Evolutionary conservation across 345 rosid species (phyloP).

Genomic region (Brassica incana): DNA sequence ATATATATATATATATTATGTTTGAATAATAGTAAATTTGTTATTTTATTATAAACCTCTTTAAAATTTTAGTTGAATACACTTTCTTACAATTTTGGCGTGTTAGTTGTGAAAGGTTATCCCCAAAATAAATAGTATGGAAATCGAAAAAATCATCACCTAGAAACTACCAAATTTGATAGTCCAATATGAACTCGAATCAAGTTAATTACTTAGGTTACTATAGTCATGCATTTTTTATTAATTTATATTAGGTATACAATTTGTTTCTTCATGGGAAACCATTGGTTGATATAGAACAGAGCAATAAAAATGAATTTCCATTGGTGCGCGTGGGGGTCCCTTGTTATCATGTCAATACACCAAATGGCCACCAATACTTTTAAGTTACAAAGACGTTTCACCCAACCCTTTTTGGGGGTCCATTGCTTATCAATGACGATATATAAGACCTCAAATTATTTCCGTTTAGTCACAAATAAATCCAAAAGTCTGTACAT

Average conservation of each 20-base stretch:
- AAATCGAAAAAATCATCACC: not conserved
- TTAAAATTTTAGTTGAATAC: not conserved
- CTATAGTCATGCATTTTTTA: not conserved
- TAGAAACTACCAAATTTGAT: conserved; percentile 13
- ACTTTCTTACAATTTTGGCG: not conserved
- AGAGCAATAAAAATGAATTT: not conserved
- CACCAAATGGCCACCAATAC: conserved; percentile 21
- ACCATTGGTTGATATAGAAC: conserved; percentile 28
- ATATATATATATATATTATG: not conserved
- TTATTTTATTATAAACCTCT: too few species aligned
- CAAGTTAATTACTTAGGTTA: not conserved
- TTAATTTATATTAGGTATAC: not conserved
- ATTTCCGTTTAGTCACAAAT: conserved; percentile 1
- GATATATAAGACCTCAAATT: conserved; percentile 22
- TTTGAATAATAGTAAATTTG: too few species aligned
- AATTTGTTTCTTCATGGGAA: conserved; percentile 23
- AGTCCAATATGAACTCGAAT: not conserved
- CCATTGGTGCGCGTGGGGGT: conserved; percentile 15
- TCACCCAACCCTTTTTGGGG: conserved; percentile 26
- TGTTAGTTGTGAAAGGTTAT: not conserved
- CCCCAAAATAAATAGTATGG: not conserved
- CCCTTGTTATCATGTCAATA: conserved; percentile 30
- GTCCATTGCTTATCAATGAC: conserved; percentile 35
- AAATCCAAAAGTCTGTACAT: conserved; percentile 8
- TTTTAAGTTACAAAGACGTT: conserved; percentile 40